Base-by-base conservation (phyloP, 495 filamentous ascomycete genomes). In the Margaritispora aquatica region DNA sequence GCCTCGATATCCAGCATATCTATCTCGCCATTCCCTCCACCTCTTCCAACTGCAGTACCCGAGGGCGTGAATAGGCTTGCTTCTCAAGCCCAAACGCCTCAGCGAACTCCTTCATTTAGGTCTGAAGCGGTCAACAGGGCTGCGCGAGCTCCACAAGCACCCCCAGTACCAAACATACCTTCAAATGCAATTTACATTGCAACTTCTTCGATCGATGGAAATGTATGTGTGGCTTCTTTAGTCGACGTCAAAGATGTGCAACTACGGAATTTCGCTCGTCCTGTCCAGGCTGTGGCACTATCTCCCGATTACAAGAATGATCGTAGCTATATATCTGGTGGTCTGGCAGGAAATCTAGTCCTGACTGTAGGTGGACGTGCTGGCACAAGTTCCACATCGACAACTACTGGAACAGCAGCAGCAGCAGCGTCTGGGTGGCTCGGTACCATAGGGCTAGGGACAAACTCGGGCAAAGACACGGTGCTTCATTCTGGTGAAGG, bases 301-400 rank as follows among this genome's bases (percentile, higher is more conserved):
- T 96, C 92, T 0, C 94, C 94, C 7, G 91, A 97, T 24, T 97
- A 91, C 75, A 95, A 88, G 66, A 88, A 75, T 55, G 93, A 97
- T 68, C 77, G 87, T 51, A 86, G 83, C 1, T 98, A 95, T 66
- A 70, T 98, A 2, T 97, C 93, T 1, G 94, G 94, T 9, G 94
- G 95, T 2, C 77, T 92, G 24, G 89, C 92, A 11, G 94, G 95
- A 2, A 90, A 91, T 57, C 75, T 98, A 54, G 86, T 97, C 47
- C 75, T 97, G n/a, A 96, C 95, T 1, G 79, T 84, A 3, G 91
- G 90, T 23, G 92, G 90, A 2, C 83, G 84, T 38, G 74, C 83
- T 44, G 92, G 92, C 19, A 82, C 83, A 26, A 94, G 83, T 48
- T 86, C 88, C 19, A 87, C 84, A 65, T 88, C 91, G 4, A 92